phyloP scores from a whole-genome alignment of 371 early-diverging fungal species.

The Fennellomyces sp. region DNA sequence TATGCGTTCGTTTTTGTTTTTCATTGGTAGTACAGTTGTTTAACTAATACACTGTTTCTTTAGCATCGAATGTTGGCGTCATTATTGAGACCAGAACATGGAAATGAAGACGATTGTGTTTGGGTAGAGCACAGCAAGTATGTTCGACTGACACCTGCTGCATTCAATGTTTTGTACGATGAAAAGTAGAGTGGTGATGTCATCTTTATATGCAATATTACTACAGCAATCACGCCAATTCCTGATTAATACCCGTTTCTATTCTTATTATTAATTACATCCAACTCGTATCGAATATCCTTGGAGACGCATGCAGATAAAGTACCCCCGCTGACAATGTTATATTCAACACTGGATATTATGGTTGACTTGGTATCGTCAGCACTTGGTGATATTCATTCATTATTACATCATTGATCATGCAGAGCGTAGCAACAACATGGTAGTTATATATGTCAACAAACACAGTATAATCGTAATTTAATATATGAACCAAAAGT shows the following conservation, averaged over 20 bases:
- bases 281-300: not conserved
- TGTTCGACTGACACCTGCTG: not conserved
- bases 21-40: not conserved
- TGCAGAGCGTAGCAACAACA: not conserved
- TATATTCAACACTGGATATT: not conserved
- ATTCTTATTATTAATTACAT: no score
- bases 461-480: not conserved
- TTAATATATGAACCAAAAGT: not conserved
- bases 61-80: not conserved
- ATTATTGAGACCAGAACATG: not conserved
- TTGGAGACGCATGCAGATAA: not conserved
- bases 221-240: not conserved
- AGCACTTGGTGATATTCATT: conserved; percentile 2
- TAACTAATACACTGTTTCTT: not conserved
- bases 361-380: not conserved
- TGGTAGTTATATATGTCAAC: not conserved
- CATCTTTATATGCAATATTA: not conserved
- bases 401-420: not conserved
- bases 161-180: not conserved
- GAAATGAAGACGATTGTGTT: not conserved
- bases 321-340: not conserved
- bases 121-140: not conserved
- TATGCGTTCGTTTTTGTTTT: not conserved
- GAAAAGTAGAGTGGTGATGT: not conserved
- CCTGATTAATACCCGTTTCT: no score